Conservation (phyloP, 164 flowering plant species). For the Annona squamosa region DNA sequence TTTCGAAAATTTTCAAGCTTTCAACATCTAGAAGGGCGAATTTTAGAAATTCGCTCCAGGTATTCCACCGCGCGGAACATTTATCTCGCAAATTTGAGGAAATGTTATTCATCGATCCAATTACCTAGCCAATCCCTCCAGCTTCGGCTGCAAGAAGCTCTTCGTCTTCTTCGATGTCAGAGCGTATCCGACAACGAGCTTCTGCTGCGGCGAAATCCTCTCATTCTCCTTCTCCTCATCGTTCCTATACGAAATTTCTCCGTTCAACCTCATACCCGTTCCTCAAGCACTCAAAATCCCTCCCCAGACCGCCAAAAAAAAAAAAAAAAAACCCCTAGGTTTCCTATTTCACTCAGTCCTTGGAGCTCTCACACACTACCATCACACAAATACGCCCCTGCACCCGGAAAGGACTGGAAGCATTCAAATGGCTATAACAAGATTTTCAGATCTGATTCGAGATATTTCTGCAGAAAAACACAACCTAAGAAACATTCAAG, state of each 20-base stretch:
- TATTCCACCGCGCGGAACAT: not conserved
- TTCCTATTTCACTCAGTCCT: not conserved
- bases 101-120: not conserved
- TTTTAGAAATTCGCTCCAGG: not conserved
- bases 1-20: not conserved
- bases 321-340: not conserved
- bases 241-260: constrained; percentile 20
- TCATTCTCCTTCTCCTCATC: constrained; percentile 22
- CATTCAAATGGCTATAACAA: not conserved
- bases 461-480: not conserved
- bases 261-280: constrained; percentile 35
- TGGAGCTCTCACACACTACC: not conserved
- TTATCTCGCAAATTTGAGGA: not conserved
- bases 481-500: not conserved
- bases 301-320: not conserved
- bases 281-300: not conserved
- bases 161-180: constrained; percentile 66
- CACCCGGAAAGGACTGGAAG: not conserved
- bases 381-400: not conserved
- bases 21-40: not conserved
- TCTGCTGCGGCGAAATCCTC: constrained; percentile 16
- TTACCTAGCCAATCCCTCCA: constrained; percentile 54
- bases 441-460: not conserved
- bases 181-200: constrained; percentile 60
- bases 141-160: constrained; percentile 66